These are phyloP conservation scores for Afroboletus lepidellus DNA, from an alignment of 1,284 basidiomycete species.

Conservation along the genomic window DNA sequence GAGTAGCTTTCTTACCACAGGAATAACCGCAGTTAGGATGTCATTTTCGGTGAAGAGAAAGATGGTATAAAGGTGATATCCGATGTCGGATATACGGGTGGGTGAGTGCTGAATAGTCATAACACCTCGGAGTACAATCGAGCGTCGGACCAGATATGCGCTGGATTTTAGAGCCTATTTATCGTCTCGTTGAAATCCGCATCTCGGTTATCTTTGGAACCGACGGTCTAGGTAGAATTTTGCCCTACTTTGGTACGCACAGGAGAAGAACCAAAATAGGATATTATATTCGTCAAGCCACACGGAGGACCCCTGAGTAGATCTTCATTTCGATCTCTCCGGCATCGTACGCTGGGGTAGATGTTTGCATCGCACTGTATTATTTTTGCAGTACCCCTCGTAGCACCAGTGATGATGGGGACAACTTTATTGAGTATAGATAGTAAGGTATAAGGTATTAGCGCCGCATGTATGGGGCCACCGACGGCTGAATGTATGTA, in stretches of 20 bases:
- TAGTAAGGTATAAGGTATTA: too few species aligned
- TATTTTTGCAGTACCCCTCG: too few species aligned
- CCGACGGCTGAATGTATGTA: too few species aligned
- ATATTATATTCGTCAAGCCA: neutral
- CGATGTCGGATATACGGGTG: slow-evolving; percentile 17
- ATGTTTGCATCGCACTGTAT: too few species aligned
- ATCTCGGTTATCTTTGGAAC: slow-evolving; percentile 1
- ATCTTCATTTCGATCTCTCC: neutral
- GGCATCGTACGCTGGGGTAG: too few species aligned
- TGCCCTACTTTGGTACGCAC: neutral
- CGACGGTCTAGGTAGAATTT: neutral
- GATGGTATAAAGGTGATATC: slow-evolving; percentile 31
- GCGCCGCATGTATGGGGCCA: too few species aligned
- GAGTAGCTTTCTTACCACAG: slow-evolving; percentile 34
- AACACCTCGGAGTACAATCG: neutral
- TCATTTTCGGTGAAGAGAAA: slow-evolving; percentile 44
- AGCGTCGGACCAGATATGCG: neutral
- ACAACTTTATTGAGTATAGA: too few species aligned
- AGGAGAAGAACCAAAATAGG: neutral
- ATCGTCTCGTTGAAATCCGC: slow-evolving; percentile 1
- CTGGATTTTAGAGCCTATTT: slow-evolving; percentile 4
- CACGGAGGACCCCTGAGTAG: neutral
- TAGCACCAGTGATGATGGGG: too few species aligned
- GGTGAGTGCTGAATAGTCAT: slow-evolving; percentile 14
- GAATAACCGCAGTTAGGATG: slow-evolving; percentile 39